phyloP scores from a whole-genome alignment of 2,329 filamentous ascomycete species.

The Pleomassaria siparia region DNA sequence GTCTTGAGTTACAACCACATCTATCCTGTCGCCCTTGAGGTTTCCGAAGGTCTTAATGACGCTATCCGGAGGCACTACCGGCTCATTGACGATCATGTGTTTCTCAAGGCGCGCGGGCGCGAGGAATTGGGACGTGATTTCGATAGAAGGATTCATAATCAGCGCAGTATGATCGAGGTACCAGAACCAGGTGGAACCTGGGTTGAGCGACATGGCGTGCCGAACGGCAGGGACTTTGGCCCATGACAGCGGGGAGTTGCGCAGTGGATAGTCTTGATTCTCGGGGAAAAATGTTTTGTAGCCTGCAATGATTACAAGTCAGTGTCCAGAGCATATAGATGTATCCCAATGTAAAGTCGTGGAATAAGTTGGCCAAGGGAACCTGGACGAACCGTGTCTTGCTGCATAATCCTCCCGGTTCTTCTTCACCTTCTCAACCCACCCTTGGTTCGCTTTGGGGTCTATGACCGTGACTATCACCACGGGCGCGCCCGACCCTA shows the following conservation, averaged over 20 bases:
- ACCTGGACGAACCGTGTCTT: constrained; percentile 69
- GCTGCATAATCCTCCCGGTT: constrained; percentile 85
- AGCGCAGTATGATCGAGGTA: constrained; percentile 81
- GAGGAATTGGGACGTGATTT: constrained; percentile 72
- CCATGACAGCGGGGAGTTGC: constrained; percentile 63
- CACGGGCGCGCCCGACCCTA: constrained; percentile 53
- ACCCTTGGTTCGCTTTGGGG: constrained; percentile 63
- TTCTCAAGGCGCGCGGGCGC: constrained; percentile 66
- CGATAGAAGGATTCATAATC: constrained; percentile 79
- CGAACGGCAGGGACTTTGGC: constrained; percentile 80
- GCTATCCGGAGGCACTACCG: constrained; percentile 91
- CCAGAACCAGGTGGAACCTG: constrained; percentile 80
- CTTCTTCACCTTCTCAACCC: constrained; percentile 72
- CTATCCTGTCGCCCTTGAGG: constrained; percentile 74
- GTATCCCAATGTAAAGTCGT: constrained; percentile 2
- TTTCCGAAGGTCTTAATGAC: constrained; percentile 93
- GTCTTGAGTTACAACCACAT: constrained; percentile 84
- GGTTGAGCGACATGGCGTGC: constrained; percentile 80
- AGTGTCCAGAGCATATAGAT: constrained; percentile 12
- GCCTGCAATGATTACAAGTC: constrained; percentile 55
- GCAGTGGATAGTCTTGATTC: constrained; percentile 72
- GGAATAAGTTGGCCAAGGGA: not conserved
- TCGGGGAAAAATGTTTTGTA: constrained; percentile 84
- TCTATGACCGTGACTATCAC: constrained; percentile 89
- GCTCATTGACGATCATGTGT: constrained; percentile 80